phyloP scores from a whole-genome alignment of 1,139 yeast species.

The Yamadazyma taylorii region DNA sequence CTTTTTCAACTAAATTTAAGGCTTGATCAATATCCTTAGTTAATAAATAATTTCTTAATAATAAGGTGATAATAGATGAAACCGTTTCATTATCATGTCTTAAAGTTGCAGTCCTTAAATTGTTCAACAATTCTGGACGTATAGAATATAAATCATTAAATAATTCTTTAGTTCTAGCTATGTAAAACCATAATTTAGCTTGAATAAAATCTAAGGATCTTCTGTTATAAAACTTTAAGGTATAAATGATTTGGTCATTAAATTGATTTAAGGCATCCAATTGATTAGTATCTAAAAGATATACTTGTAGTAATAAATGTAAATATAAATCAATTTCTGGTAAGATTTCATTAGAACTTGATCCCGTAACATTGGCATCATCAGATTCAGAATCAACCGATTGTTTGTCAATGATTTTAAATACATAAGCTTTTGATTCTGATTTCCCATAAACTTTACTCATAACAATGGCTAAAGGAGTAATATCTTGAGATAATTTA shows the following conservation, averaged over 20 bases:
- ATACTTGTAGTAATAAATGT: slow-evolving; percentile 76
- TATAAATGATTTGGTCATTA: slow-evolving; percentile 53
- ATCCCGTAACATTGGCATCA: slow-evolving; percentile 7
- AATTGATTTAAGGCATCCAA: slow-evolving; percentile 51
- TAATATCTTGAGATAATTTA: slow-evolving; percentile 46
- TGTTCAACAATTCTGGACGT: slow-evolving; percentile 68
- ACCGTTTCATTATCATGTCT: slow-evolving; percentile 93
- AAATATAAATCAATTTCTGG: slow-evolving; percentile 84
- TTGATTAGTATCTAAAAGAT: slow-evolving; percentile 63
- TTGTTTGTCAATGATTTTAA: slow-evolving; percentile 31
- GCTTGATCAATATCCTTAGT: slow-evolving; percentile 87
- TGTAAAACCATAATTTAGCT: slow-evolving; percentile 93
- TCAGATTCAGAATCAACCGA: slow-evolving; percentile 17
- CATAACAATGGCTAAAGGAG: slow-evolving; percentile 53
- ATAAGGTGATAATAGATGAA: slow-evolving; percentile 79
- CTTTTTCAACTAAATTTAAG: slow-evolving; percentile 82
- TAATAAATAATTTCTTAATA: slow-evolving; percentile 76
- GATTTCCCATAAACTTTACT: slow-evolving; percentile 46
- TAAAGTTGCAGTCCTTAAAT: slow-evolving; percentile 84
- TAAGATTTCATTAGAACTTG: slow-evolving; percentile 25
- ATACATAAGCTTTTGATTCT: slow-evolving; percentile 43
- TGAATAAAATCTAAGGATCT: slow-evolving; percentile 83
- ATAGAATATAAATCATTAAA: slow-evolving; percentile 57
- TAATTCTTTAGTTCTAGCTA: slow-evolving; percentile 76
- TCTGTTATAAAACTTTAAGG: slow-evolving; percentile 67